phyloP scores from a whole-genome alignment of 2,329 filamentous ascomycete species.

The Diaporthe citri region DNA sequence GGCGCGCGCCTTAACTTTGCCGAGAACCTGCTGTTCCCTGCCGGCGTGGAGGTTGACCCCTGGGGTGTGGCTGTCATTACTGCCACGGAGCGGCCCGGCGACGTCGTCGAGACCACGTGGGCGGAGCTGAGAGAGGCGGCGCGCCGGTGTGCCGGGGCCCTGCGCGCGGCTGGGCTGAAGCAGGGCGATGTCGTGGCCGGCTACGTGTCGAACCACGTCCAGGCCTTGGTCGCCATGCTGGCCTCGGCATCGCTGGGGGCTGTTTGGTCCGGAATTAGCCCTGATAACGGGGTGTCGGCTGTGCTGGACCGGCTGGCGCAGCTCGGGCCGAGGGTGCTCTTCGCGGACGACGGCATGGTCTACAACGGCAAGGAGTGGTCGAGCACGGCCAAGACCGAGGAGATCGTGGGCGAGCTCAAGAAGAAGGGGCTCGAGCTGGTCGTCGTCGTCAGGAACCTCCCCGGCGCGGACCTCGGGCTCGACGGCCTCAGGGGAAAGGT shows the following conservation, averaged over 20 bases:
- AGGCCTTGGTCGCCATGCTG: slow-evolving; percentile 90
- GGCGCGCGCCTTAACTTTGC: slow-evolving; percentile 89
- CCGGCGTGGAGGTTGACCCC: slow-evolving; percentile 66
- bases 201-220: slow-evolving; percentile 90
- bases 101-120: slow-evolving; percentile 76
- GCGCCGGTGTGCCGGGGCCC: slow-evolving; percentile 76
- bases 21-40: slow-evolving; percentile 91
- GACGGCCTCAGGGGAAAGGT: slow-evolving; percentile 55
- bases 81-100: slow-evolving; percentile 78
- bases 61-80: slow-evolving; percentile 80
- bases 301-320: slow-evolving; percentile 89
- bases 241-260: slow-evolving; percentile 85
- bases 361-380: slow-evolving; percentile 94
- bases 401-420: slow-evolving; percentile 77
- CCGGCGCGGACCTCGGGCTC: slow-evolving; percentile 56
- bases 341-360: slow-evolving; percentile 87
- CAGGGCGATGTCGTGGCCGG: slow-evolving; percentile 71
- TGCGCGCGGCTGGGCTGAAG: slow-evolving; percentile 74
- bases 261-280: slow-evolving; percentile 93
- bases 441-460: slow-evolving; percentile 79
- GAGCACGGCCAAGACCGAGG: slow-evolving; percentile 81
- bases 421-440: slow-evolving; percentile 74
- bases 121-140: slow-evolving; percentile 83
- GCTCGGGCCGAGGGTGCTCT: slow-evolving; percentile 85
- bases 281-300: slow-evolving; percentile 91